Evolutionary conservation across 1,284 basidiomycete species (phyloP).

Genomic region (Rhodotorula sp.): DNA sequence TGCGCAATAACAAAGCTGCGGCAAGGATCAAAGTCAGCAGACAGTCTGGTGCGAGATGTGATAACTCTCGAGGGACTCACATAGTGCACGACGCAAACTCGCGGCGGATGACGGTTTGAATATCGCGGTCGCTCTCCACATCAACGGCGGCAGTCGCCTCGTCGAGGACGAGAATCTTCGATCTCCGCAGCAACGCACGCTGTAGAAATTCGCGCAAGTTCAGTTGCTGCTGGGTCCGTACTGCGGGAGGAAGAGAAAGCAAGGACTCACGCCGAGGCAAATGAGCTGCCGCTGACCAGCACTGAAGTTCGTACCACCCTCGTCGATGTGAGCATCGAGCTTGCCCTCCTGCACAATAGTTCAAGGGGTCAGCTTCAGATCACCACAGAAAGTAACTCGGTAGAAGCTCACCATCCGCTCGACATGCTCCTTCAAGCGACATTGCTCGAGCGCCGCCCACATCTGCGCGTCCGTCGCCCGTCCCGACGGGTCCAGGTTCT

Average conservation of each 20-base stretch:
- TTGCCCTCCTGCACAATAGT: slow-evolving; percentile 25
- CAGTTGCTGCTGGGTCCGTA: background rate
- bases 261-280: slow-evolving; percentile 41
- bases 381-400: background rate
- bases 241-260: too few relatives aligned
- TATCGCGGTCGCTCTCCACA: slow-evolving; percentile 38
- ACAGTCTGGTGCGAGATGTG: background rate
- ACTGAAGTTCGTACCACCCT: slow-evolving; percentile 60
- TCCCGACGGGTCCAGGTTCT: slow-evolving; percentile 49
- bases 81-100: slow-evolving; percentile 37
- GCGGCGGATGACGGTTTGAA: slow-evolving; percentile 43
- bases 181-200: slow-evolving; percentile 66
- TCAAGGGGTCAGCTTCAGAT: background rate
- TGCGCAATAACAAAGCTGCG: slow-evolving; percentile 35
- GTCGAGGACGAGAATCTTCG: slow-evolving; percentile 84
- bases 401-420: slow-evolving; percentile 21
- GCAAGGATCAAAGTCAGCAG: background rate
- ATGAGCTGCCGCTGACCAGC: slow-evolving; percentile 67
- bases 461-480: slow-evolving; percentile 28
- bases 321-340: slow-evolving; percentile 41
- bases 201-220: slow-evolving; percentile 50
- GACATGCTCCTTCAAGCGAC: slow-evolving; percentile 35
- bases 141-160: slow-evolving; percentile 53
- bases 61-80: background rate
- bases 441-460: slow-evolving; percentile 34